phyloP scores from a whole-genome alignment of 805 yeast genomes.

The Kuraishia capsulata region DNA sequence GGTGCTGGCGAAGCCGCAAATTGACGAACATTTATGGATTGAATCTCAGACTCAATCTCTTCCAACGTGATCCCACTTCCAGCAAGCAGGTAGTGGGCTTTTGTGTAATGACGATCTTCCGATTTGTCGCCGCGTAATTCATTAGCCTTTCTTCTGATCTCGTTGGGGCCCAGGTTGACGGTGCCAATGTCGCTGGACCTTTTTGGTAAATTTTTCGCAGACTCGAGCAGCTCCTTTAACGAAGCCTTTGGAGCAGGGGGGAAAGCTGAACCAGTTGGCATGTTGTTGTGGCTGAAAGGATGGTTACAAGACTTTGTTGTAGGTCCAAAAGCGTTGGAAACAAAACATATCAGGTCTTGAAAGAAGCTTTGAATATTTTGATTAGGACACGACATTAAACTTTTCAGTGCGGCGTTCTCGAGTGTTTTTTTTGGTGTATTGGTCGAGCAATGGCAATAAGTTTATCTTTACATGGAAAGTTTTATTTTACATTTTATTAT shows the following conservation, averaged over 20 bases:
- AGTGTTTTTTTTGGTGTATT: no score
- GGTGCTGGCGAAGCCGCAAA: conserved; percentile 1
- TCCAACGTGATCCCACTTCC: conserved; percentile 84
- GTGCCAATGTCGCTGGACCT: conserved; percentile 63
- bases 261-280: background rate
- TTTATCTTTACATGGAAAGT: no score
- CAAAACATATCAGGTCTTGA: no score
- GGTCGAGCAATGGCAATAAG: no score
- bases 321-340: no score
- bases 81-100: conserved; percentile 83
- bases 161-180: conserved; percentile 71
- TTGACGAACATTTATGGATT: conserved; percentile 22
- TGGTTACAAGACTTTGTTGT: background rate
- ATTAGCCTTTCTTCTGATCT: conserved; percentile 61
- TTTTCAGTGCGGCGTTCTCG: no score
- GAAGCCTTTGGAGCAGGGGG: background rate
- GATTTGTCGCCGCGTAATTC: conserved; percentile 39
- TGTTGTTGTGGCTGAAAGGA: background rate
- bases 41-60: conserved; percentile 59
- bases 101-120: conserved; percentile 38
- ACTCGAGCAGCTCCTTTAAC: conserved; percentile 67
- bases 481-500: no score
- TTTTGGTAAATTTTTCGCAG: conserved; percentile 67
- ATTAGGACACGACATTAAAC: no score
- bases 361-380: no score